Conservation (phyloP, 208 protist species). For the Leishmania amazonensis region DNA sequence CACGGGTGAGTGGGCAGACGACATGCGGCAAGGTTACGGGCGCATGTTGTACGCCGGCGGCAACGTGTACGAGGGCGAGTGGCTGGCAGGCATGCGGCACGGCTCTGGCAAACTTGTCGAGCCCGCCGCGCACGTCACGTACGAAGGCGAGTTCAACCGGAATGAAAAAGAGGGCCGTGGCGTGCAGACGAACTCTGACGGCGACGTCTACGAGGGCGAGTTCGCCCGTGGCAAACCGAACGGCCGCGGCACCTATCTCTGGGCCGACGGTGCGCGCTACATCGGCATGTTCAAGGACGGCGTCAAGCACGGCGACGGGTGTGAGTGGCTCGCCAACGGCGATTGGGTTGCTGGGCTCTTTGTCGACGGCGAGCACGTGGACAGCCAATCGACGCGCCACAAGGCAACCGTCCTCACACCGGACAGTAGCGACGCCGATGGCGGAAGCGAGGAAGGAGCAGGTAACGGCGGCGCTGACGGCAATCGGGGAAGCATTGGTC, state of each 20-base stretch:
- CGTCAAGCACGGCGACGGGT: conserved; percentile 83
- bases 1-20: conserved; percentile 83
- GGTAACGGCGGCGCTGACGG: neutral
- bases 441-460: neutral
- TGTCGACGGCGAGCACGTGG: conserved; percentile 72
- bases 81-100: conserved; percentile 81
- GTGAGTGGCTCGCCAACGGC: conserved; percentile 80
- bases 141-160: conserved; percentile 76
- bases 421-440: conserved; percentile 10
- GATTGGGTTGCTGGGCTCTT: conserved; percentile 80
- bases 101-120: conserved; percentile 83
- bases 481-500: neutral
- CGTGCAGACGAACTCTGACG: conserved; percentile 69
- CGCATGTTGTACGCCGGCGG: conserved; percentile 77
- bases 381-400: conserved; percentile 57
- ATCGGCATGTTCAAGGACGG: conserved; percentile 86
- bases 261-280: conserved; percentile 82
- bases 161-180: conserved; percentile 83
- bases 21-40: conserved; percentile 81
- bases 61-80: conserved; percentile 89
- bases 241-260: conserved; percentile 79
- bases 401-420: conserved; percentile 22
- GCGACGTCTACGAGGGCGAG: conserved; percentile 85
- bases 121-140: conserved; percentile 38
- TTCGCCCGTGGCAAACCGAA: conserved; percentile 75